Percentiles rank a stretch among this genome's conserved stretches.
Evolutionary conservation across 1,284 basidiomycete genomes (phyloP).

Genomic region (Cutaneotrichosporon sp.): DNA sequence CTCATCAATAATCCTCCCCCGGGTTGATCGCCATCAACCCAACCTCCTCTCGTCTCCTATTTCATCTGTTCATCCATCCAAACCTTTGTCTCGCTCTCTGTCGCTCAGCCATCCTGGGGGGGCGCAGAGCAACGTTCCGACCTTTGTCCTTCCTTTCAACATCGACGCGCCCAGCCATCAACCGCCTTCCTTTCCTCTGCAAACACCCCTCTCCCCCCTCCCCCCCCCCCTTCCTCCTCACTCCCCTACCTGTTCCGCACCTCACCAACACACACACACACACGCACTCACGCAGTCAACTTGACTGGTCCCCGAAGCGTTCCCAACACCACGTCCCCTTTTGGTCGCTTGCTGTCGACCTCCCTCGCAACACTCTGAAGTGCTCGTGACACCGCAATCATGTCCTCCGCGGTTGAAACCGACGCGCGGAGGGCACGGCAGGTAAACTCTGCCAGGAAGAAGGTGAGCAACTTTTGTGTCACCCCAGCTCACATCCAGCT

Average conservation of each 20-base stretch:
- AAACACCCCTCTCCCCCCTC: not conserved
- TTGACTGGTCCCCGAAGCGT: too few species aligned
- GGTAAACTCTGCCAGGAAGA: constrained; percentile 42
- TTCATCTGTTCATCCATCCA: constrained; percentile 1
- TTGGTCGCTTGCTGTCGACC: constrained; percentile 1
- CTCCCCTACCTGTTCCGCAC: not conserved
- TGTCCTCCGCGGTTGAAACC: constrained; percentile 20
- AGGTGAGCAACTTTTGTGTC: constrained; percentile 31
- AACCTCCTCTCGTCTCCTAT: not conserved
- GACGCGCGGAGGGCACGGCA: constrained; percentile 34
- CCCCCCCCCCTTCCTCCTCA: not conserved
- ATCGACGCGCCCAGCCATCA: constrained; percentile 16
- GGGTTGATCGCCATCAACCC: constrained; percentile 1
- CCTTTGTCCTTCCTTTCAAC: constrained; percentile 20
- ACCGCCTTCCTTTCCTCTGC: constrained; percentile 8
- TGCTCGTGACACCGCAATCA: not conserved
- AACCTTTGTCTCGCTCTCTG: not conserved
- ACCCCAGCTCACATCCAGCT: constrained; percentile 29
- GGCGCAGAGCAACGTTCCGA: constrained; percentile 12
- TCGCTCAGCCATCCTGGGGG: not conserved
- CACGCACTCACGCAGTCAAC: not conserved
- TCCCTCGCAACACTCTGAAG: constrained; percentile 1
- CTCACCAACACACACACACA: not conserved
- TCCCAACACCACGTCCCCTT: not conserved
- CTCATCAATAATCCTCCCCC: too few species aligned